Evolutionary conservation across 208 protist species (phyloP).

Genomic region (Acanthamoeba triangularis): DNA sequence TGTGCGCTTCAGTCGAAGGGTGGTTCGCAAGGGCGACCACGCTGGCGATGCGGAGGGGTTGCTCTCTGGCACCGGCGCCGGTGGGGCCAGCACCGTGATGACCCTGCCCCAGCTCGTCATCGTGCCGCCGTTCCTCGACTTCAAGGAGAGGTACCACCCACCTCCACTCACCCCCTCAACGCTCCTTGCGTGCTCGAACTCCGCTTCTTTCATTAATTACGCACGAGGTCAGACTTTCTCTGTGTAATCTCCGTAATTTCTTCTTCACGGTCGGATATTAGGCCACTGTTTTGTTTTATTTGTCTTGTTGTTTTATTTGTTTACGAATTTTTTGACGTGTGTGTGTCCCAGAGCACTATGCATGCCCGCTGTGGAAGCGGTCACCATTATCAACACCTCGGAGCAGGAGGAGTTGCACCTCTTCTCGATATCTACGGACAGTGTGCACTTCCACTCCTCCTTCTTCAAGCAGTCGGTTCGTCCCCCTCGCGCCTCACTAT

Average conservation of each 20-base stretch:
- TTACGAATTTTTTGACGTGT: neutral
- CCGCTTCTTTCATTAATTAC: neutral
- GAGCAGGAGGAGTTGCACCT: conserved; percentile 72
- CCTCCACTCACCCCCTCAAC: neutral
- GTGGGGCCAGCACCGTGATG: neutral
- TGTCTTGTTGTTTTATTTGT: neutral
- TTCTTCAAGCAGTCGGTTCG: conserved; percentile 77
- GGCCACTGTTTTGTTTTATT: neutral
- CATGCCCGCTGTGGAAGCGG: conserved; percentile 63
- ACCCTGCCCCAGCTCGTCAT: conserved; percentile 53
- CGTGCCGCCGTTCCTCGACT: conserved; percentile 55
- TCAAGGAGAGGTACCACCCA: conserved; percentile 57
- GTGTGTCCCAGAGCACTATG: conserved; percentile 18
- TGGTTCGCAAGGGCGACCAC: conserved; percentile 52
- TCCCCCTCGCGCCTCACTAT: neutral
- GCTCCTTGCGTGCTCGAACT: neutral
- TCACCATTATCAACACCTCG: conserved; percentile 72
- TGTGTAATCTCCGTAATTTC: neutral
- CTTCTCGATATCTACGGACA: conserved; percentile 62
- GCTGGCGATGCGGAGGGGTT: neutral
- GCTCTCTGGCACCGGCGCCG: neutral
- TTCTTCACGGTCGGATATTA: neutral
- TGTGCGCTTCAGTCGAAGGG: conserved; percentile 29
- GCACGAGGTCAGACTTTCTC: neutral
- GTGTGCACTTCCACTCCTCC: conserved; percentile 78